A percentile compares a stretch with the other conserved stretches of the same genome.
Conservation (phyloP, 169 alveolate genomes). For the Theileria annulata region DNA sequence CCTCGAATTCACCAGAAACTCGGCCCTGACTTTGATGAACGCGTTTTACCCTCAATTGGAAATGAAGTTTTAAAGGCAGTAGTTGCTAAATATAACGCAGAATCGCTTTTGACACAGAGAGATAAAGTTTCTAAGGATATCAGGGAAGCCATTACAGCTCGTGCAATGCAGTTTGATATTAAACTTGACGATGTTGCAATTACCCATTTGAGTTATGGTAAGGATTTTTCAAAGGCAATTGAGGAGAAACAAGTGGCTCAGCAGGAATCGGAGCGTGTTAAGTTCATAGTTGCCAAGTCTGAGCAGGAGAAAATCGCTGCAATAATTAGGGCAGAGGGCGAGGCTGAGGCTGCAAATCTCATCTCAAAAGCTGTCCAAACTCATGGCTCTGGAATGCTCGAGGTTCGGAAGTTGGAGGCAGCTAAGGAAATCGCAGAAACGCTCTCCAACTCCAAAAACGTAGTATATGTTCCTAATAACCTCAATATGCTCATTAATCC, state of each 20-base stretch:
- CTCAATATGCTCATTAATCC: constrained; percentile 68
- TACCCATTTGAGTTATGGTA: constrained; percentile 94
- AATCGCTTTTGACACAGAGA: constrained; percentile 93
- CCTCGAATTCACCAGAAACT: constrained; percentile 90
- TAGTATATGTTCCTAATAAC: constrained; percentile 84
- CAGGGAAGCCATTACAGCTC: constrained; percentile 87
- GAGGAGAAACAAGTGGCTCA: constrained; percentile 98
- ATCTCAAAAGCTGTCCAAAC: constrained; percentile 92
- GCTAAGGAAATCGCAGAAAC: constrained; percentile 94
- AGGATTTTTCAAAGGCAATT: constrained; percentile 95
- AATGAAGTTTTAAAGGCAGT: constrained; percentile 96
- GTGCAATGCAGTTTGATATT: constrained; percentile 93
- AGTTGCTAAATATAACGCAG: constrained; percentile 95
- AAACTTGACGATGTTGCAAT: constrained; percentile 95
- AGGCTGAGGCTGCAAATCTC: constrained; percentile 96
- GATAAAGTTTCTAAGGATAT: constrained; percentile 92
- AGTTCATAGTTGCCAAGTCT: constrained; percentile 92
- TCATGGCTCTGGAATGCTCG: constrained; percentile 93
- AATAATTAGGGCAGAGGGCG: constrained; percentile 95
- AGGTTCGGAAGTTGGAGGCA: constrained; percentile 94
- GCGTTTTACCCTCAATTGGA: constrained; percentile 96
- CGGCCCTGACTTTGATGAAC: constrained; percentile 96
- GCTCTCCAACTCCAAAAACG: constrained; percentile 88
- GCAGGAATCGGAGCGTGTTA: constrained; percentile 96
- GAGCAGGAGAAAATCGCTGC: constrained; percentile 95